Evolutionary conservation across 73 alveolate genomes (phyloP).

Genomic region (Paramecium sexaurelia): DNA sequence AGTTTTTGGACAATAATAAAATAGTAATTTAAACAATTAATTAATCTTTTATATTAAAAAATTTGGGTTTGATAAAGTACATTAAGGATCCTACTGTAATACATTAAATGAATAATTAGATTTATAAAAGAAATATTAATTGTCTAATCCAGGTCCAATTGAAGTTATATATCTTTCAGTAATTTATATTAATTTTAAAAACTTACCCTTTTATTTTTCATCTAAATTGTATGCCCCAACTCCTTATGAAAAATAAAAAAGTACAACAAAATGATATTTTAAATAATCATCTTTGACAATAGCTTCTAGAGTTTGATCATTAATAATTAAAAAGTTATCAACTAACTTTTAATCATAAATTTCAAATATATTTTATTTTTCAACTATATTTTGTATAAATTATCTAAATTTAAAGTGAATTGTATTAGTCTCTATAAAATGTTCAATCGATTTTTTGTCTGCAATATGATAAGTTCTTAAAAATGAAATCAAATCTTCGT

Average conservation of each 20-base stretch:
- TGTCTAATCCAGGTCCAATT: constrained; percentile 3
- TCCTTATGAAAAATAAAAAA: not conserved
- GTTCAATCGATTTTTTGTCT: not conserved
- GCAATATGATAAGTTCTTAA: not conserved
- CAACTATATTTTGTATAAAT: not conserved
- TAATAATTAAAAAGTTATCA: not conserved
- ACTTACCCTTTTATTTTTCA: constrained; percentile 16
- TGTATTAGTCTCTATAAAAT: not conserved
- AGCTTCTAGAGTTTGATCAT: not conserved
- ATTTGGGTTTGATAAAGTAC: not conserved
- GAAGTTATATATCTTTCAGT: not conserved
- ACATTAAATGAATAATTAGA: not conserved
- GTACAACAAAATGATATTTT: constrained; percentile 20
- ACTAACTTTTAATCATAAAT: not conserved
- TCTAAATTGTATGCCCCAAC: not conserved
- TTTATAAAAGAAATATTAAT: constrained; percentile 20
- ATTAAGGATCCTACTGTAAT: not conserved
- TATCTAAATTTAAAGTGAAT: constrained; percentile 19
- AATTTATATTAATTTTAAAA: not conserved
- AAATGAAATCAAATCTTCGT: constrained; percentile 5
- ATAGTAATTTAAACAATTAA: not conserved
- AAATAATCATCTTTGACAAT: constrained; percentile 9
- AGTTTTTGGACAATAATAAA: not conserved
- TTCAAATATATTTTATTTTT: not conserved
- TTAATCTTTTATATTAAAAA: not conserved